phyloP scores from a whole-genome alignment of 2,329 filamentous ascomycete genomes.

The Raffaelea arxii region DNA sequence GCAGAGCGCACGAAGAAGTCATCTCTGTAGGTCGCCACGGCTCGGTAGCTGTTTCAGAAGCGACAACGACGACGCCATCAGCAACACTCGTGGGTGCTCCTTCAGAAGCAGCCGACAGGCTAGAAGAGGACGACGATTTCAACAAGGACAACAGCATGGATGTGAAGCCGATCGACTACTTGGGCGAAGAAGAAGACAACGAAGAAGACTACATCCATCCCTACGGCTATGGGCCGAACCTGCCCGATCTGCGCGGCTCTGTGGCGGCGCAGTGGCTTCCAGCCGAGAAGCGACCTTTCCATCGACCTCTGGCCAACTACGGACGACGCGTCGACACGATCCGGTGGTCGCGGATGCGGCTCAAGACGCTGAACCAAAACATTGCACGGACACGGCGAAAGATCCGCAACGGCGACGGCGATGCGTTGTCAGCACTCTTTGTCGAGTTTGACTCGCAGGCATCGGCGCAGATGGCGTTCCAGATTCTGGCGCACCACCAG shows the following conservation, averaged over 20 bases:
- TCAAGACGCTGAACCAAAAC: slow-evolving; percentile 30
- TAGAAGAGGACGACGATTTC: neutral
- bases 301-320: slow-evolving; percentile 51
- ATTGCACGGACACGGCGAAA: slow-evolving; percentile 40
- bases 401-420: slow-evolving; percentile 54
- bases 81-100: neutral
- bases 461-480: slow-evolving; percentile 77
- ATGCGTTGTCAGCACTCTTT: slow-evolving; percentile 67
- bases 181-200: slow-evolving; percentile 40
- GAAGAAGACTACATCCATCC: slow-evolving; percentile 33
- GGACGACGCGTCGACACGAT: slow-evolving; percentile 84
- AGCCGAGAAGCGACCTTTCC: slow-evolving; percentile 58
- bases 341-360: slow-evolving; percentile 64
- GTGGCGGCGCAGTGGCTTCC: slow-evolving; percentile 59
- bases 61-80: slow-evolving; percentile 1
- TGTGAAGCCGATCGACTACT: no score
- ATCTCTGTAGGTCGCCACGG: neutral
- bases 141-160: slow-evolving; percentile 17
- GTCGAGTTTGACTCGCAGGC: slow-evolving; percentile 79
- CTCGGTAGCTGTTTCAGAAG: neutral
- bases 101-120: neutral
- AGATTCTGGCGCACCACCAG: slow-evolving; percentile 71
- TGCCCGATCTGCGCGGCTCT: slow-evolving; percentile 32
- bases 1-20: neutral
- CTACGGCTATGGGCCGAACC: slow-evolving; percentile 18